Conservation (phyloP, 2,329 filamentous ascomycete genomes). For the Paradendryphiella salina region DNA sequence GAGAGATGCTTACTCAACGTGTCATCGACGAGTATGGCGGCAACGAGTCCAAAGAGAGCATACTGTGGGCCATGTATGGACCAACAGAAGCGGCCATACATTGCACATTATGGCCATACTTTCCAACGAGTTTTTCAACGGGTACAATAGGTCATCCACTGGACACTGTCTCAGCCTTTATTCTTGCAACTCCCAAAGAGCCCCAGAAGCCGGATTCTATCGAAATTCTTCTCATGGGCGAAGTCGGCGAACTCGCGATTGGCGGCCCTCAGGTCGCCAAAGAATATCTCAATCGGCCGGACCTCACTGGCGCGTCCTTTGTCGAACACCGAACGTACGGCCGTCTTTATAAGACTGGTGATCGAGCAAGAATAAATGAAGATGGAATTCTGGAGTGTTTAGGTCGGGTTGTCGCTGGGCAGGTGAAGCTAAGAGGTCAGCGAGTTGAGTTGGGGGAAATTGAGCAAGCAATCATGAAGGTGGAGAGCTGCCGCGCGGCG, state of each 20-base stretch:
- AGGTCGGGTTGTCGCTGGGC: conserved; percentile 76
- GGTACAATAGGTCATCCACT: conserved; percentile 77
- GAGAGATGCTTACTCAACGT: conserved; percentile 82
- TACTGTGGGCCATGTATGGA: conserved; percentile 92
- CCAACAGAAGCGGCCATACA: conserved; percentile 92
- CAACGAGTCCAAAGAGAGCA: conserved; percentile 55
- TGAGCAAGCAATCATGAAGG: conserved; percentile 41
- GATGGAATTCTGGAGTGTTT: conserved; percentile 79
- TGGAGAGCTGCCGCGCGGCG: conserved; percentile 59
- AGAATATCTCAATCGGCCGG: conserved; percentile 78
- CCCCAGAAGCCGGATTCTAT: conserved; percentile 39
- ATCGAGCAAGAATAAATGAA: conserved; percentile 70
- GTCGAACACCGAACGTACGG: conserved; percentile 67
- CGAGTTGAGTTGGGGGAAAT: conserved; percentile 73
- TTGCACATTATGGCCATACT: conserved; percentile 73
- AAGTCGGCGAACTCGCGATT: conserved; percentile 77
- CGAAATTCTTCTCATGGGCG: conserved; percentile 64
- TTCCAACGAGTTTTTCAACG: conserved; percentile 60
- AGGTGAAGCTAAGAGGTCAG: conserved; percentile 86
- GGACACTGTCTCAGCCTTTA: conserved; percentile 77
- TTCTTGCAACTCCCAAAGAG: conserved; percentile 57
- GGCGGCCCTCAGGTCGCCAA: conserved; percentile 78
- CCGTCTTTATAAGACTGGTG: conserved; percentile 79
- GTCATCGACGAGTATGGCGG: conserved; percentile 81
- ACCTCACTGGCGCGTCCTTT: conserved; percentile 74